Evolutionary conservation across 352 stramenopile species (phyloP).

Genomic region (Thalassiosira oceanica): DNA sequence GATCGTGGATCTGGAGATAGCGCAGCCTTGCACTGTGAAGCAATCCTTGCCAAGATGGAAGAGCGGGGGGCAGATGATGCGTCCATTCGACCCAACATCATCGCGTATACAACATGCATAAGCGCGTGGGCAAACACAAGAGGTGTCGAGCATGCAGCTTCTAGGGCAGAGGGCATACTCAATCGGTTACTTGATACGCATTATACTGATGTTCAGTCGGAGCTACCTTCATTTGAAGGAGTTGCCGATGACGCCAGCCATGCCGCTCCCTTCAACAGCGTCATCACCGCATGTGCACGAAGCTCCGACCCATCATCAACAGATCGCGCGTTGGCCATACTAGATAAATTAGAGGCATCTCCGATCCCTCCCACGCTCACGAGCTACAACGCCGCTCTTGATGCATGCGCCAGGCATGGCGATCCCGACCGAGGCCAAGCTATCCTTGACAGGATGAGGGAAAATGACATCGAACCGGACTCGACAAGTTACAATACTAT

Average conservation of each 20-base stretch:
- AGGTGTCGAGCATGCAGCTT: conserved; percentile 13
- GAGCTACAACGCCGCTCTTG: conserved; percentile 37
- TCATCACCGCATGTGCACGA: conserved; percentile 43
- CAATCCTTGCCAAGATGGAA: conserved; percentile 44
- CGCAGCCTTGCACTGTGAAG: conserved; percentile 38
- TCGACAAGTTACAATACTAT: conserved; percentile 34
- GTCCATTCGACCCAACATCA: conserved; percentile 37
- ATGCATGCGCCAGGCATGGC: conserved; percentile 43
- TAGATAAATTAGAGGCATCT: conserved; percentile 31
- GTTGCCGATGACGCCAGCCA: conserved; percentile 30
- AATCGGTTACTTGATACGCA: conserved; percentile 50
- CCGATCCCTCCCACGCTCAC: conserved; percentile 20
- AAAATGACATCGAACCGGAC: conserved; percentile 16
- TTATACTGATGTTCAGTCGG: conserved; percentile 13
- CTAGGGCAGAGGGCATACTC: conserved; percentile 33
- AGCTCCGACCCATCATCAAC: conserved; percentile 17
- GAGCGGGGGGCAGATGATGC: conserved; percentile 14
- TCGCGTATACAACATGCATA: conserved; percentile 23
- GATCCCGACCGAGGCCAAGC: conserved; percentile 22
- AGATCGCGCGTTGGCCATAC: conserved; percentile 31
- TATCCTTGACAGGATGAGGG: conserved; percentile 36
- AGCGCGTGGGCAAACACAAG: conserved; percentile 27
- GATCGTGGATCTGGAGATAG: conserved; percentile 22
- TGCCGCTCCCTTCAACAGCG: conserved; percentile 38
- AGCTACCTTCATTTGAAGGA: conserved; percentile 30